A percentile compares a stretch with the other conserved stretches of the same genome.
Conservation (phyloP, 345 rosid species). For the Pugionium cornutum region DNA sequence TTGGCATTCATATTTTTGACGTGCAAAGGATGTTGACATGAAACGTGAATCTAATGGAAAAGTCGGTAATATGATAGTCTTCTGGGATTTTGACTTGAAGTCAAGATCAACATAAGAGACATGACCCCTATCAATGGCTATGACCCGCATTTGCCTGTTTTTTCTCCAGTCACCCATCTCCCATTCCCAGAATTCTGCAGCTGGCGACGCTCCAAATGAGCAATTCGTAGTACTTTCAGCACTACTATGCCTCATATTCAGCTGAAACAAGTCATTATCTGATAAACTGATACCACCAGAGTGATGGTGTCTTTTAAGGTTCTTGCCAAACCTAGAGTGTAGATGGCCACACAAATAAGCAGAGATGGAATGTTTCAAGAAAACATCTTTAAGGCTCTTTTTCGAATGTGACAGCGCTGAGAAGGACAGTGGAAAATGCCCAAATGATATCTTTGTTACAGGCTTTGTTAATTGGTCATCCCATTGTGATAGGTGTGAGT, state of each 20-base stretch:
- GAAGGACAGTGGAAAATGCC: slow-evolving; percentile 93
- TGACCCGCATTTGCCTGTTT: slow-evolving; percentile 73
- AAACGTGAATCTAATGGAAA: slow-evolving; percentile 93
- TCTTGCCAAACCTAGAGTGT: slow-evolving; percentile 79
- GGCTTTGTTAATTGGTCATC: slow-evolving; percentile 56
- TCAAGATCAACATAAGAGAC: slow-evolving; percentile 77
- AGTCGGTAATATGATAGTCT: slow-evolving; percentile 73
- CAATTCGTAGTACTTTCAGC: slow-evolving; percentile 51
- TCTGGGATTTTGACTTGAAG: slow-evolving; percentile 57
- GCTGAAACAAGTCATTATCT: slow-evolving; percentile 61
- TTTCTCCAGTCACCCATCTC: slow-evolving; percentile 99
- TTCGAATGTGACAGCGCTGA: slow-evolving; percentile 60
- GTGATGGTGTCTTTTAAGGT: slow-evolving; percentile 77
- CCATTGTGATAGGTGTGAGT: slow-evolving; percentile 75
- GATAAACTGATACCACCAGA: slow-evolving; percentile 42
- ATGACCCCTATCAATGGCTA: slow-evolving; percentile 87
- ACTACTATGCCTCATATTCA: slow-evolving; percentile 58
- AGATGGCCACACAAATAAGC: slow-evolving; percentile 93
- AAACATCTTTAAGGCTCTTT: slow-evolving; percentile 71
- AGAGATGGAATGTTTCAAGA: slow-evolving; percentile 81
- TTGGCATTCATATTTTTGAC: slow-evolving; percentile 61
- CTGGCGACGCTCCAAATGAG: slow-evolving; percentile 54
- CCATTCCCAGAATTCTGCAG: slow-evolving; percentile 94
- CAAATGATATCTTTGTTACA: slow-evolving; percentile 77
- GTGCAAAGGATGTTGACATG: slow-evolving; percentile 69